These are phyloP conservation scores for Creolimax fragrantissima DNA, from an alignment of 78 protist species.

Conservation along the genomic window DNA sequence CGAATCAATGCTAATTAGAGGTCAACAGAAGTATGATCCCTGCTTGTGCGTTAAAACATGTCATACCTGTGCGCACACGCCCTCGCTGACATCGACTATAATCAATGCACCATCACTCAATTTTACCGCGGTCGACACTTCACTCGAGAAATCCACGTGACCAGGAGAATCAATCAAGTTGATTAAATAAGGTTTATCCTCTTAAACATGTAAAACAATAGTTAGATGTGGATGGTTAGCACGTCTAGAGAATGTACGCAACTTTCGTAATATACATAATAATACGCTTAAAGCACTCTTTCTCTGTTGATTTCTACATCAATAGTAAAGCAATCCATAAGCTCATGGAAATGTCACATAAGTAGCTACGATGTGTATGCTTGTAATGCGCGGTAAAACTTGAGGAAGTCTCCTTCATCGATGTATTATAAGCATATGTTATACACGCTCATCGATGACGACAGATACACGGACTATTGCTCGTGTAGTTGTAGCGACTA, in stretches of 20 bases:
- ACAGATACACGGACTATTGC: too few species aligned
- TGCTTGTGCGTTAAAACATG: too few species aligned
- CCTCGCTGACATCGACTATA: constrained; percentile 82
- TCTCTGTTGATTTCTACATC: not conserved
- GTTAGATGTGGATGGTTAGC: not conserved
- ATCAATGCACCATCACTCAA: constrained; percentile 73
- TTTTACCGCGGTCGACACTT: constrained; percentile 68
- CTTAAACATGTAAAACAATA: not conserved
- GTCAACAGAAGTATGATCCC: too few species aligned
- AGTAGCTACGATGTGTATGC: too few species aligned
- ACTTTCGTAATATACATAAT: not conserved
- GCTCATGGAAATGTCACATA: too few species aligned
- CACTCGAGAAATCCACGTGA: constrained; percentile 80
- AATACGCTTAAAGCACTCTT: not conserved
- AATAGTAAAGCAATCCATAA: not conserved
- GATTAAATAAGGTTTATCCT: not conserved
- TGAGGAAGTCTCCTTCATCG: too few species aligned
- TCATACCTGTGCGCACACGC: constrained; percentile 63
- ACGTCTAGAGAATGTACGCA: not conserved
- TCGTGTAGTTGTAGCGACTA: too few species aligned
- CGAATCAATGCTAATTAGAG: too few species aligned
- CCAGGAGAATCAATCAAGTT: constrained; percentile 90
- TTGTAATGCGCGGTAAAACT: too few species aligned
- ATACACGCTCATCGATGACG: too few species aligned
- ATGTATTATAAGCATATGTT: too few species aligned